These are phyloP conservation scores for Globisporangium parvum DNA, from an alignment of 352 stramenopile genomes.

Conservation along the genomic window DNA sequence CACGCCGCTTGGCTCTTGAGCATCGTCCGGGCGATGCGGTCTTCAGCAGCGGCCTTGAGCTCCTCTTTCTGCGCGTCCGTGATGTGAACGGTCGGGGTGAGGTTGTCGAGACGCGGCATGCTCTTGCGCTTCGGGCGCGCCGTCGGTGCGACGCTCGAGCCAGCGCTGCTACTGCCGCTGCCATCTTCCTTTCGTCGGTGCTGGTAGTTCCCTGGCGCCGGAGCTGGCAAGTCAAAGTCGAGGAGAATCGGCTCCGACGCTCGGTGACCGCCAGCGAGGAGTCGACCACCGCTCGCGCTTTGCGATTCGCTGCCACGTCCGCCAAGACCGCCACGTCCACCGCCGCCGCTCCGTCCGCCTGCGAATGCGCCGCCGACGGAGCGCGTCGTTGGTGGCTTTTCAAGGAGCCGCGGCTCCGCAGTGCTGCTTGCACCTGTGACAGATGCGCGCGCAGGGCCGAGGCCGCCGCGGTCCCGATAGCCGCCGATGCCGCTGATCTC, in stretches of 20 bases:
- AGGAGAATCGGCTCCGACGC: constrained; percentile 13
- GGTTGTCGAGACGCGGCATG: constrained; percentile 8
- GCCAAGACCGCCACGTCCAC: background rate
- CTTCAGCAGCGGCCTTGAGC: constrained; percentile 20
- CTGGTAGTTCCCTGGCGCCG: background rate
- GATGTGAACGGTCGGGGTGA: constrained; percentile 7
- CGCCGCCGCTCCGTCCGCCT: background rate
- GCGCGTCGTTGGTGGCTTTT: constrained; percentile 1
- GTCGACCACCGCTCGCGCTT: background rate
- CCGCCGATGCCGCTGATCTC: constrained; percentile 12
- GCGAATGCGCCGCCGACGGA: constrained; percentile 1
- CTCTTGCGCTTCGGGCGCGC: constrained; percentile 1
- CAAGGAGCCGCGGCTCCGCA: background rate
- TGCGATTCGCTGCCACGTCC: background rate
- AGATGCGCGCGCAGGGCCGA: background rate
- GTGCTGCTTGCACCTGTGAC: background rate
- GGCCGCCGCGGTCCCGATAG: background rate
- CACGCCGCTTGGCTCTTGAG: constrained; percentile 42
- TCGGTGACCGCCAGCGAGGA: constrained; percentile 3
- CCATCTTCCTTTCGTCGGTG: background rate
- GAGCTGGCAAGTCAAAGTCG: constrained; percentile 12
- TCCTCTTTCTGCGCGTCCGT: constrained; percentile 4
- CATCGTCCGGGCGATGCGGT: constrained; percentile 29
- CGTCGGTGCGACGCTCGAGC: background rate
- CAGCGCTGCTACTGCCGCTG: background rate